phyloP scores from a whole-genome alignment of 2,329 filamentous ascomycete species.

The Penicillium expansum region DNA sequence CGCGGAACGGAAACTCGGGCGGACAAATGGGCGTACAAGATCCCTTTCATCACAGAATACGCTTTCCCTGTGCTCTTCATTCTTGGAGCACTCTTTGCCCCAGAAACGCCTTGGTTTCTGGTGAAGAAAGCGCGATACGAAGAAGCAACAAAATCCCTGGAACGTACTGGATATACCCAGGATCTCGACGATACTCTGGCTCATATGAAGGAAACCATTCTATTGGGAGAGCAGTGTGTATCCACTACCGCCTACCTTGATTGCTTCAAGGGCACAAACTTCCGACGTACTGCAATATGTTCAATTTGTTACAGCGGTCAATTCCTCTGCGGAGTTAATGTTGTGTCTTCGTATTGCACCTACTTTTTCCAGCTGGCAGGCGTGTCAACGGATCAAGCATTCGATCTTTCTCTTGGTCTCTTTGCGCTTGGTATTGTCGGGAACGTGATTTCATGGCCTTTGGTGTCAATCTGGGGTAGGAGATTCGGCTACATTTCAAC shows the following conservation, averaged over 20 bases:
- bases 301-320: constrained; percentile 33
- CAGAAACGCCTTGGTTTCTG: constrained; percentile 29
- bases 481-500: constrained; percentile 42
- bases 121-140: constrained; percentile 22
- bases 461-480: constrained; percentile 40
- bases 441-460: constrained; percentile 42
- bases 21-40: constrained; percentile 22
- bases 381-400: constrained; percentile 23
- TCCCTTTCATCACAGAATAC: constrained; percentile 30
- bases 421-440: constrained; percentile 45
- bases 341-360: constrained; percentile 32
- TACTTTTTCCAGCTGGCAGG: constrained; percentile 38
- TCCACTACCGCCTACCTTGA: constrained; percentile 20
- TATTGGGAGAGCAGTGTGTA: constrained; percentile 22
- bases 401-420: constrained; percentile 41
- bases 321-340: constrained; percentile 26
- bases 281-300: constrained; percentile 28
- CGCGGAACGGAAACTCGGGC: constrained; percentile 22
- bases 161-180: constrained; percentile 14
- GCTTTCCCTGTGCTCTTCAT: constrained; percentile 25
- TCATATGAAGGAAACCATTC: constrained; percentile 30
- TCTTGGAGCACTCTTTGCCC: constrained; percentile 20
- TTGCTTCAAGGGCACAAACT: constrained; percentile 29
- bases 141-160: constrained; percentile 17
- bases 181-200: constrained; percentile 24